These are phyloP conservation scores for Coemansia nantahalensis DNA, from an alignment of 192 early-diverging fungal species.

Conservation along the genomic window DNA sequence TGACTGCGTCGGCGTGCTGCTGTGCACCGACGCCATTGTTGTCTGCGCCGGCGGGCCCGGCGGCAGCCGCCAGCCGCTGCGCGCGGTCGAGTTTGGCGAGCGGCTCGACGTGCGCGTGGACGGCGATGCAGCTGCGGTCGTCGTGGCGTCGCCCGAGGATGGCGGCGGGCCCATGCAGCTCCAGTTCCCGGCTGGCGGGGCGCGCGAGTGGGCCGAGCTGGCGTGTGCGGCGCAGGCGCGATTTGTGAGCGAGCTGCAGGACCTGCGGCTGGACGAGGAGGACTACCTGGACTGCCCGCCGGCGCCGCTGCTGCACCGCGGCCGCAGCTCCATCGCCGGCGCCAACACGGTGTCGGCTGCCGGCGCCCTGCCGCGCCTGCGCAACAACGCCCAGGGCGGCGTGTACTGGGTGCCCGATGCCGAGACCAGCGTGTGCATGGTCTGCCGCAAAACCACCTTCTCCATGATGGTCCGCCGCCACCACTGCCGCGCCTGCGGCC, in stretches of 20 bases:
- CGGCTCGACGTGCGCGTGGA: conserved; percentile 21
- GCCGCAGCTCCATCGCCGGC: conserved; percentile 46
- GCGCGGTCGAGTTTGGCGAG: conserved; percentile 33
- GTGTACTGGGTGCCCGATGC: conserved; percentile 52
- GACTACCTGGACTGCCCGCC: conserved; percentile 49
- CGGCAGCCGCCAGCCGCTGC: conserved; percentile 12
- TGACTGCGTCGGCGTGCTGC: conserved; percentile 15
- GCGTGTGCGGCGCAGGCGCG: conserved; percentile 18
- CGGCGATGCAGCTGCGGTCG: conserved; percentile 4
- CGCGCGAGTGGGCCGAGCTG: conserved; percentile 29
- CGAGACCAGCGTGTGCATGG: conserved; percentile 51
- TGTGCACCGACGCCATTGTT: conserved; percentile 40
- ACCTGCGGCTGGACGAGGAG: conserved; percentile 49
- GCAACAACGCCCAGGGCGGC: conserved; percentile 20
- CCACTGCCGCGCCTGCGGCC: conserved; percentile 50
- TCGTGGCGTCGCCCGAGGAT: conserved; percentile 6
- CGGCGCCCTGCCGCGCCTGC: conserved; percentile 5
- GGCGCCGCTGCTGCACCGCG: conserved; percentile 24
- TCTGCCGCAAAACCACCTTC: conserved; percentile 49
- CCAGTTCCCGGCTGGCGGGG: conserved; percentile 20
- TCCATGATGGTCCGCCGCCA: conserved; percentile 55
- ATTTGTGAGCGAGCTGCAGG: conserved; percentile 28
- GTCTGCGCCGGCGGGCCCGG: conserved; percentile 7
- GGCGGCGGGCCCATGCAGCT: conserved; percentile 2
- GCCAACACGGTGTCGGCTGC: conserved; percentile 2